A percentile compares a stretch with the other conserved stretches of the same genome.
These are phyloP conservation scores for Trichoderma arundinaceum DNA, from an alignment of 2,329 filamentous ascomycete species.

Conservation along the genomic window DNA sequence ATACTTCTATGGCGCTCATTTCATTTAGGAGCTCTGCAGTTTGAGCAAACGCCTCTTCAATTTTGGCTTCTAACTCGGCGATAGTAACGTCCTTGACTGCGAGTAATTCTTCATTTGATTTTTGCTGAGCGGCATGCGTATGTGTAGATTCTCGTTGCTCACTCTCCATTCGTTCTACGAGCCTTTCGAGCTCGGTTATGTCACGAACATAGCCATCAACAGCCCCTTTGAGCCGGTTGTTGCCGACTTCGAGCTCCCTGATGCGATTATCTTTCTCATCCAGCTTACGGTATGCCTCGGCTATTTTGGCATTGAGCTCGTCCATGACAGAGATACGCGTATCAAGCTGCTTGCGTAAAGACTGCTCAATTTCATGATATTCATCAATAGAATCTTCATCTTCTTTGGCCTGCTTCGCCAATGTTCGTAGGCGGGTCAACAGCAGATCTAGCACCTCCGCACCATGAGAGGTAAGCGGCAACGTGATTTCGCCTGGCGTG, in stretches of 20 bases:
- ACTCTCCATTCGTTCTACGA: conserved; percentile 56
- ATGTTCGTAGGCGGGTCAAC: conserved; percentile 55
- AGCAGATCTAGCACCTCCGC: conserved; percentile 62
- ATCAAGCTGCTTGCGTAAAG: conserved; percentile 61
- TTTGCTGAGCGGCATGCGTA: conserved; percentile 44
- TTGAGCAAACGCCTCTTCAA: conserved; percentile 50
- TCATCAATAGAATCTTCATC: conserved; percentile 63
- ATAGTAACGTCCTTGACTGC: conserved; percentile 47
- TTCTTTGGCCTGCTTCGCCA: conserved; percentile 54
- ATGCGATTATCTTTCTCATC: conserved; percentile 49
- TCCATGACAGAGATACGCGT: conserved; percentile 60
- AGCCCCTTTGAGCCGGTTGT: conserved; percentile 58
- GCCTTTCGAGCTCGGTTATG: conserved; percentile 57
- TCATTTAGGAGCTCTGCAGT: conserved; percentile 36
- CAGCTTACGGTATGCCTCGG: conserved; percentile 43
- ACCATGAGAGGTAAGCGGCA: conserved; percentile 59
- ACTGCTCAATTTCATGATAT: conserved; percentile 62
- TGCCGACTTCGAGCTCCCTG: conserved; percentile 55
- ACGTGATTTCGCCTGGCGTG: conserved; percentile 61
- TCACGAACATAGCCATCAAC: conserved; percentile 61
- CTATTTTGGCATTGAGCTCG: conserved; percentile 51
- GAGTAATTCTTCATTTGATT: conserved; percentile 44
- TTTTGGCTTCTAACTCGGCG: conserved; percentile 52
- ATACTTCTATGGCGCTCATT: too few relatives aligned
- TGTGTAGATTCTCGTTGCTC: conserved; percentile 42